These are phyloP conservation scores for Oxytropis ochrocephala DNA, from an alignment of 306 rosid species.

Conservation along the genomic window DNA sequence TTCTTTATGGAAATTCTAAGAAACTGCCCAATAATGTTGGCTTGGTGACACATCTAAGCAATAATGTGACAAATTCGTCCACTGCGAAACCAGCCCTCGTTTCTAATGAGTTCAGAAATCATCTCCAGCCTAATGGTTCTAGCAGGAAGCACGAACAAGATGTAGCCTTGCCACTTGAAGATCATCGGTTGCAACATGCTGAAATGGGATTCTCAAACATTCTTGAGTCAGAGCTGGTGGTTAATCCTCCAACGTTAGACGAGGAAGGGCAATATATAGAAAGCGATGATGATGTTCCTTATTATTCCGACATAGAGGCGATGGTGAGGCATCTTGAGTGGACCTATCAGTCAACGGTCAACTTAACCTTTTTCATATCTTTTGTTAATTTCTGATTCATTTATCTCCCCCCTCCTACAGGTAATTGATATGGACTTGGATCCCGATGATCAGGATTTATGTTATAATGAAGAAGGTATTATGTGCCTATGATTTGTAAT, in stretches of 20 bases:
- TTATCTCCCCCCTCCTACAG: constrained; percentile 38
- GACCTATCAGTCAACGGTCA: constrained; percentile 10
- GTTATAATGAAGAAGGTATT: constrained; percentile 69
- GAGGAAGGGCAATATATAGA: constrained; percentile 47
- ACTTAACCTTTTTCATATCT: constrained; percentile 6
- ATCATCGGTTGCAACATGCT: constrained; percentile 29
- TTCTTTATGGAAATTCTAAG: constrained; percentile 27
- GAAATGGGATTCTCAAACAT: constrained; percentile 35
- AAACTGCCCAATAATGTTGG: constrained; percentile 33
- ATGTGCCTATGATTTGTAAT: not conserved
- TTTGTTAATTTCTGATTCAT: not conserved
- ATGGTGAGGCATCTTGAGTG: constrained; percentile 49
- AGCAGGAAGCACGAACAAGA: constrained; percentile 38
- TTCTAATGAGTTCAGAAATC: constrained; percentile 33
- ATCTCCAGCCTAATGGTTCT: constrained; percentile 33
- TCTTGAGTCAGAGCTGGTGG: constrained; percentile 33
- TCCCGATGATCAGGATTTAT: constrained; percentile 65
- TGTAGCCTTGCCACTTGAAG: constrained; percentile 32
- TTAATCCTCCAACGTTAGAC: constrained; percentile 31
- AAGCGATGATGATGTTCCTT: constrained; percentile 79
- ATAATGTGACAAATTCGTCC: constrained; percentile 27
- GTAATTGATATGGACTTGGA: constrained; percentile 95
- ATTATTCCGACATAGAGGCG: constrained; percentile 90
- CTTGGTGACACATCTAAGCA: constrained; percentile 26
- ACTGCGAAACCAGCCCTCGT: constrained; percentile 33